These are phyloP conservation scores for Debaryomycetaceae sp. DNA, from an alignment of 1,139 yeast genomes.

Conservation along the genomic window DNA sequence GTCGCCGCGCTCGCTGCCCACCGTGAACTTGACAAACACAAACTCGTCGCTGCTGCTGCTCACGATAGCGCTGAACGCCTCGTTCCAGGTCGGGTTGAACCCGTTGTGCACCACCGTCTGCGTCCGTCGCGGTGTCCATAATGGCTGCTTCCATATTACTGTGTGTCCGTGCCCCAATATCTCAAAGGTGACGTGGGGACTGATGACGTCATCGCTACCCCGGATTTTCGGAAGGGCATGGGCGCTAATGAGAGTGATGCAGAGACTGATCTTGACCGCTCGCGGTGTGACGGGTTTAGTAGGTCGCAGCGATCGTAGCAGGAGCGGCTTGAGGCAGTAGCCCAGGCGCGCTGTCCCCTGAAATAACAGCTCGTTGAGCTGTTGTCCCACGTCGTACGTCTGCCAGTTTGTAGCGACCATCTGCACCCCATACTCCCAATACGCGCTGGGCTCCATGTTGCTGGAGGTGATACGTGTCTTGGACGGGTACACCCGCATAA, in stretches of 20 bases:
- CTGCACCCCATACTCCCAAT: slow-evolving; percentile 82
- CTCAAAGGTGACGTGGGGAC: slow-evolving; percentile 52
- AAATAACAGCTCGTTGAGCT: slow-evolving; percentile 80
- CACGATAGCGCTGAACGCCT: slow-evolving; percentile 34
- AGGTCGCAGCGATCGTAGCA: slow-evolving; percentile 15
- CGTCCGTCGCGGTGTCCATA: slow-evolving; percentile 20
- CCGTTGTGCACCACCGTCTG: slow-evolving; percentile 48
- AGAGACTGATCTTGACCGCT: slow-evolving; percentile 7
- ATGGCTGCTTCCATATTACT: slow-evolving; percentile 13
- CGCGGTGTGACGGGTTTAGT: background rate
- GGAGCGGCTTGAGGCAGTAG: slow-evolving; percentile 63
- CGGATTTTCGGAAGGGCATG: slow-evolving; percentile 72
- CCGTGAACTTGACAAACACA: slow-evolving; percentile 23
- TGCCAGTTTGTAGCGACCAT: slow-evolving; percentile 99
- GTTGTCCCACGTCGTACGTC: slow-evolving; percentile 81
- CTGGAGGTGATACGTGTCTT: slow-evolving; percentile 64
- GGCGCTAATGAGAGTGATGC: slow-evolving; percentile 59
- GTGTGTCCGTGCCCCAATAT: slow-evolving; percentile 29
- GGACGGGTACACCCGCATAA: slow-evolving; percentile 86
- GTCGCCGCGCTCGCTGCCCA: slow-evolving; percentile 12
- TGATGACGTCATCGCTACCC: slow-evolving; percentile 28
- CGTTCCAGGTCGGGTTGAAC: slow-evolving; percentile 78
- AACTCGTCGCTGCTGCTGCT: slow-evolving; percentile 31
- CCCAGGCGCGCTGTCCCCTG: slow-evolving; percentile 50
- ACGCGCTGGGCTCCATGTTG: slow-evolving; percentile 67